phyloP scores from a whole-genome alignment of 2,329 filamentous ascomycete species.

The Triangularia verruculosa region DNA sequence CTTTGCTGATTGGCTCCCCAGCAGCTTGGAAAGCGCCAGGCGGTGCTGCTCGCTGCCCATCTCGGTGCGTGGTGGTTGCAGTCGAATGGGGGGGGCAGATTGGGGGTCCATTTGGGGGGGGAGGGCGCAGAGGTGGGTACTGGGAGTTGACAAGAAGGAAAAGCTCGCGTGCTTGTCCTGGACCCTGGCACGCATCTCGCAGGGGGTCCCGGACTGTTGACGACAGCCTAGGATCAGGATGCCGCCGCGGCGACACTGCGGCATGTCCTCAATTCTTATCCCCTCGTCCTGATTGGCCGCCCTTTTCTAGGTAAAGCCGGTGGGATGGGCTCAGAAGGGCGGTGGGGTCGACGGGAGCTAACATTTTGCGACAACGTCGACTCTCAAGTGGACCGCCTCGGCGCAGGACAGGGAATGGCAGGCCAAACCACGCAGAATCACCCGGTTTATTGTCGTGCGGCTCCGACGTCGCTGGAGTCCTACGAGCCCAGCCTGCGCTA shows the following conservation, averaged over 20 bases:
- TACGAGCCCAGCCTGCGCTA: background rate
- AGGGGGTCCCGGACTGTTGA: conserved; percentile 2
- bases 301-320: conserved; percentile 15
- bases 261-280: conserved; percentile 16
- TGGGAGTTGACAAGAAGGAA: background rate
- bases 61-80: conserved; percentile 6
- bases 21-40: conserved; percentile 4
- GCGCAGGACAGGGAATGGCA: background rate
- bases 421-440: conserved; percentile 5
- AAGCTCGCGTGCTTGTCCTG: conserved; percentile 22
- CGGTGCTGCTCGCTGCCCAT: conserved; percentile 4
- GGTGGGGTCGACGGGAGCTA: conserved; percentile 18
- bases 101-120: background rate
- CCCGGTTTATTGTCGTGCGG: conserved; percentile 22
- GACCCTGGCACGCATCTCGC: background rate
- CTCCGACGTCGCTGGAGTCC: conserved; percentile 23
- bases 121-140: no score
- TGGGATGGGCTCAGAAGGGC: conserved; percentile 13
- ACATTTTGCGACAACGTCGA: conserved; percentile 5
- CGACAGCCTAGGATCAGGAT: conserved; percentile 1
- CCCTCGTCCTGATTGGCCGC: conserved; percentile 19
- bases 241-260: conserved; percentile 3
- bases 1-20: conserved; percentile 1
- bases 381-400: conserved; percentile 1
- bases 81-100: background rate